Conservation (phyloP, 2,329 filamentous ascomycete genomes). For the Purpureocillium lavendulum region DNA sequence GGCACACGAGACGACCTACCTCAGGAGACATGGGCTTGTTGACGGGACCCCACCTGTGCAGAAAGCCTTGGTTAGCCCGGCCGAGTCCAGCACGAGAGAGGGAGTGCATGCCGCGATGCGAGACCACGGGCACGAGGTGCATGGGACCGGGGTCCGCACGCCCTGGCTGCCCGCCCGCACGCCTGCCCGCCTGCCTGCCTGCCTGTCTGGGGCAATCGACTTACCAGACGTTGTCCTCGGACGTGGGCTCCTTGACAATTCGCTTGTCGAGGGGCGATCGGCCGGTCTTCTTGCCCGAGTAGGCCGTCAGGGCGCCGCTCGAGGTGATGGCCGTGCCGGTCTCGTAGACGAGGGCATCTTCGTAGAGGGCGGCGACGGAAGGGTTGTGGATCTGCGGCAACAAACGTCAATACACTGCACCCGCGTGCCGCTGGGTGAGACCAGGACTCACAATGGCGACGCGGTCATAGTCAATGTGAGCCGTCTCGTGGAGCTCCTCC, state of each 20-base stretch:
- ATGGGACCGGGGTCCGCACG: background rate
- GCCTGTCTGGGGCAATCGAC: slow-evolving; percentile 10
- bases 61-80: slow-evolving; percentile 17
- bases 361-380: slow-evolving; percentile 90
- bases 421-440: too few species aligned
- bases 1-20: slow-evolving; percentile 44
- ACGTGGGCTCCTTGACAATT: slow-evolving; percentile 84
- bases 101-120: background rate
- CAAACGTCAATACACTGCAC: background rate
- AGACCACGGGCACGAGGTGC: background rate
- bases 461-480: slow-evolving; percentile 98
- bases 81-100: too few species aligned
- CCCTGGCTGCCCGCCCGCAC: too few species aligned
- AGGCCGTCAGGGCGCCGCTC: slow-evolving; percentile 88
- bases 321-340: slow-evolving; percentile 96
- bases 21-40: slow-evolving; percentile 98
- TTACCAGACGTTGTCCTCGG: slow-evolving; percentile 84
- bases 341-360: slow-evolving; percentile 95
- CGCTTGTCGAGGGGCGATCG: slow-evolving; percentile 96
- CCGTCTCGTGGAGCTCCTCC: slow-evolving; percentile 93
- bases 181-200: too few species aligned
- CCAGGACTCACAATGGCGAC: slow-evolving; percentile 76
- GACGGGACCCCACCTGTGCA: slow-evolving; percentile 76
- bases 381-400: slow-evolving; percentile 69
- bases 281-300: slow-evolving; percentile 96